Percentiles rank a stretch among this genome's conserved stretches.
phyloP scores from a whole-genome alignment of 139 green algal species.

The Edaphochlamys debaryana region DNA sequence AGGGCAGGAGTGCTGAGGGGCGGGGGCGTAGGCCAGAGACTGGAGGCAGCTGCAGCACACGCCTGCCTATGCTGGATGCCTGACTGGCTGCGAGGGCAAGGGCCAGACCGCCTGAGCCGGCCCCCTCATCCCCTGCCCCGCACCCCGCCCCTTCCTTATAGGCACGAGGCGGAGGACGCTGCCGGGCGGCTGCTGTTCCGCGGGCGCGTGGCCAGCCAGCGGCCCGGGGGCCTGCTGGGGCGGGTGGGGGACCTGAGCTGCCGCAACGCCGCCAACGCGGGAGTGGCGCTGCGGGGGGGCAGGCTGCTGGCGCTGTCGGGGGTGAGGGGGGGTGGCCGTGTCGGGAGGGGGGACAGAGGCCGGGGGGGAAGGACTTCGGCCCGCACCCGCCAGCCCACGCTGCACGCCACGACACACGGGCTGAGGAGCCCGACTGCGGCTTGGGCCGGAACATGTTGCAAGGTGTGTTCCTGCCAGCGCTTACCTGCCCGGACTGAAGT shows the following conservation, averaged over 20 bases:
- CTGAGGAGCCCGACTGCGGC: no score
- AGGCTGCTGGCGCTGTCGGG: slow-evolving; percentile 59
- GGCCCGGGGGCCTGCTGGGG: slow-evolving; percentile 24
- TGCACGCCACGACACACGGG: no score
- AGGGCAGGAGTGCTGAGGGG: not conserved
- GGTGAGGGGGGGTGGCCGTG: slow-evolving; percentile 17
- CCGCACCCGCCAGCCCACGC: no score
- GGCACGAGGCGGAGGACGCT: slow-evolving; percentile 40
- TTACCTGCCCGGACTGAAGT: no score
- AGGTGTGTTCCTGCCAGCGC: no score
- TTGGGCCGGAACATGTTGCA: no score
- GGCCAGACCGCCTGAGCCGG: no score
- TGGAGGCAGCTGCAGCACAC: no score
- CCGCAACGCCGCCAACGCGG: slow-evolving; percentile 61
- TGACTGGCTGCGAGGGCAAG: no score
- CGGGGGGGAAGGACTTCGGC: no score
- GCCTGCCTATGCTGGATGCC: no score
- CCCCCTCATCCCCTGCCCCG: not conserved
- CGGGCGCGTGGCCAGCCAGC: slow-evolving; percentile 58
- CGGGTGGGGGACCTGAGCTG: slow-evolving; percentile 54
- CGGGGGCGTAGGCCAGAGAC: not conserved
- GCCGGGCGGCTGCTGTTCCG: slow-evolving; percentile 57
- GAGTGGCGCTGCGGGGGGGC: slow-evolving; percentile 52
- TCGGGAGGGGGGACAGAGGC: not conserved
- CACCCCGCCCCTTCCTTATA: no score